Evolutionary conservation across 129 eudicot species (phyloP), one percentile per base, ranked within the genome.

Genomic region (Saposhnikovia divaricata): DNA sequence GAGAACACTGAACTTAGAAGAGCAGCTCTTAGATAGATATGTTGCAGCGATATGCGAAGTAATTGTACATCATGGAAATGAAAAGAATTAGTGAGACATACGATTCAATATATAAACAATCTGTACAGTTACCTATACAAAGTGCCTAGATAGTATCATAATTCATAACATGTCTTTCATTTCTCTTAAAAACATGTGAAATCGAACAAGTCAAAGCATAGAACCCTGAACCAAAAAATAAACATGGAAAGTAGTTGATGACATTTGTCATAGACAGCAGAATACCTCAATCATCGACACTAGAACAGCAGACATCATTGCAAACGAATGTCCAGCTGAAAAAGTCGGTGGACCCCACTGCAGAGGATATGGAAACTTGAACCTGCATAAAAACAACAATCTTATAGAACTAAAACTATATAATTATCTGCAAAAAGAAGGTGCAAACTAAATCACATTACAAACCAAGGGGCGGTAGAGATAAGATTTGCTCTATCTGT

Each of bases 341-440:
- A 96, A 96, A 2, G 99, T 96, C 78, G 99, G 99, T 25, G 98
- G 95, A 28, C 99, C 99, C 99, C 99, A 96, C 85, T 92, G 99
- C 82, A 96, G 85, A 48, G 99, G 99, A 84, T 92, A 96, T 1
- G 98, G 98, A 79, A 96, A 90, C 86, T 84, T 92, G 75, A 96
- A 90, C 99, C 99, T 96, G 85, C 73, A 68, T 31, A 13, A 68
- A 83, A 86, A 43, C 19, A 44, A 23, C 50, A 63, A 72, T 16
- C 65, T 45, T 11, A 78, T 13, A n/a, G n/a, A 82, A 72, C 72
- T 50, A 74, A 53, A 28, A 34, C 44, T 42, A 75, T 9, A 63
- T 31, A 78, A n/a, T 45, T n/a, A 75, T 66, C 51, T n/a, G 25
- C 55, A 42, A 18, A 57, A 44, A 23, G 76, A 16, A 39, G 38